Conservation (phyloP, 164 flowering plant genomes). For the Tetrastigma voinierianum region DNA sequence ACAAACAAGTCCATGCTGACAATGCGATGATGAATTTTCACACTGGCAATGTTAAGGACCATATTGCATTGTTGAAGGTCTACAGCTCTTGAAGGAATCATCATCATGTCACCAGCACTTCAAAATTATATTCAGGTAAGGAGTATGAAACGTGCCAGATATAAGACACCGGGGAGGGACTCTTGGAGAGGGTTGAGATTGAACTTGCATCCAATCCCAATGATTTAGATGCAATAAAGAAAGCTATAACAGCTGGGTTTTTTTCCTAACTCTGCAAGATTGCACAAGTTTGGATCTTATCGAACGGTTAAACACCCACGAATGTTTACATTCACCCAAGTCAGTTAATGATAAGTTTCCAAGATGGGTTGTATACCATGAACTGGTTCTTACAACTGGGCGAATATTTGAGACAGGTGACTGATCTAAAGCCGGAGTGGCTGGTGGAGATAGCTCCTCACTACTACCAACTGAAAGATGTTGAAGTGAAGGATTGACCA, state of each 20-base stretch:
- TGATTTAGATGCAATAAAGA: constrained; percentile 79
- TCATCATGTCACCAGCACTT: constrained; percentile 92
- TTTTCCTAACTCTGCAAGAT: constrained; percentile 83
- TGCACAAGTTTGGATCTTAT: constrained; percentile 89
- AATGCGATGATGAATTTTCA: constrained; percentile 95
- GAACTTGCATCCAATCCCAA: constrained; percentile 55
- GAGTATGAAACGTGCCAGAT: constrained; percentile 97
- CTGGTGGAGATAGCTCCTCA: constrained; percentile 93
- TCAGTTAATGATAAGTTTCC: constrained; percentile 59
- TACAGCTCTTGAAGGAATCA: constrained; percentile 89
- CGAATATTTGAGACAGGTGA: constrained; percentile 97
- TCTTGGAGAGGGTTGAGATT: constrained; percentile 90
- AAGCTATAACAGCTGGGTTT: constrained; percentile 87
- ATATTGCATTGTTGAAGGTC: constrained; percentile 91
- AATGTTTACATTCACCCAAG: constrained; percentile 92
- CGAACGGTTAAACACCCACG: constrained; percentile 87
- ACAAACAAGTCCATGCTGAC: too few species aligned
- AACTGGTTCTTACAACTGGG: constrained; percentile 83
- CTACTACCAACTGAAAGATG: constrained; percentile 86
- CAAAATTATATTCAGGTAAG: constrained; percentile 97
- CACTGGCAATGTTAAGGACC: constrained; percentile 95
- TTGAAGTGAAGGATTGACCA: too few species aligned
- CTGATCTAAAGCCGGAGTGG: constrained; percentile 94
- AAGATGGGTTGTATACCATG: too few species aligned
- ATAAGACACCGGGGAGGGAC: constrained; percentile 90